Evolutionary conservation across 495 filamentous ascomycete species (phyloP).

Genomic region (Neurospora sp.): DNA sequence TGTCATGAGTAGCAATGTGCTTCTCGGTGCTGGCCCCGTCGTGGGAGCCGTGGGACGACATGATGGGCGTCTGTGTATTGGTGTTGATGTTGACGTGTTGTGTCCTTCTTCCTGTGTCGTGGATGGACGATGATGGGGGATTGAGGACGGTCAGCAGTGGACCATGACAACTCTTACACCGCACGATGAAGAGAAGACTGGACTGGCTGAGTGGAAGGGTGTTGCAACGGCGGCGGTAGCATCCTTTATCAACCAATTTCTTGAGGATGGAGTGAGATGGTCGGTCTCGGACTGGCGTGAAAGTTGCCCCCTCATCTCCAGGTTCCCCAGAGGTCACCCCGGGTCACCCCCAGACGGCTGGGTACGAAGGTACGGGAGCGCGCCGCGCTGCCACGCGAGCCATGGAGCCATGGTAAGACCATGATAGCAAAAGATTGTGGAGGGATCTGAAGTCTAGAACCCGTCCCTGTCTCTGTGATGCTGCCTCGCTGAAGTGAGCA

Average conservation of each 20-base stretch:
- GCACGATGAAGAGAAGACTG: background rate
- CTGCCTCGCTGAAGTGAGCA: background rate
- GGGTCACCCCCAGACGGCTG: background rate
- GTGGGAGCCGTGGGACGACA: conserved; percentile 24
- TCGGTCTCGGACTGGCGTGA: background rate
- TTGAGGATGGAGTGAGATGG: background rate
- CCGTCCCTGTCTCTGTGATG: background rate
- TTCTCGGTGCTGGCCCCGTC: conserved; percentile 16
- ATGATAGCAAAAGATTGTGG: background rate
- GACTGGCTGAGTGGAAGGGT: background rate
- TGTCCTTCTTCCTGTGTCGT: background rate
- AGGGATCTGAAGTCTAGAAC: background rate
- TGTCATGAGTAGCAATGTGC: conserved; percentile 3
- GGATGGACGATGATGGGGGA: background rate
- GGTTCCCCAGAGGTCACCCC: background rate
- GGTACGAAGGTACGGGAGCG: background rate
- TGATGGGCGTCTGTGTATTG: conserved; percentile 2
- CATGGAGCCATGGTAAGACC: background rate
- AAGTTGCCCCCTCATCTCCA: background rate
- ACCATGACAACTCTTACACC: background rate
- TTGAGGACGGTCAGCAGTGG: background rate
- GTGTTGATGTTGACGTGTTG: background rate
- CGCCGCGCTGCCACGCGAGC: background rate
- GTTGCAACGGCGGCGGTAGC: background rate
- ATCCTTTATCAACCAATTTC: background rate